Percentiles rank a stretch among this genome's conserved stretches.
Conservation (phyloP, 345 rosid genomes). For the Citrus australasica region DNA sequence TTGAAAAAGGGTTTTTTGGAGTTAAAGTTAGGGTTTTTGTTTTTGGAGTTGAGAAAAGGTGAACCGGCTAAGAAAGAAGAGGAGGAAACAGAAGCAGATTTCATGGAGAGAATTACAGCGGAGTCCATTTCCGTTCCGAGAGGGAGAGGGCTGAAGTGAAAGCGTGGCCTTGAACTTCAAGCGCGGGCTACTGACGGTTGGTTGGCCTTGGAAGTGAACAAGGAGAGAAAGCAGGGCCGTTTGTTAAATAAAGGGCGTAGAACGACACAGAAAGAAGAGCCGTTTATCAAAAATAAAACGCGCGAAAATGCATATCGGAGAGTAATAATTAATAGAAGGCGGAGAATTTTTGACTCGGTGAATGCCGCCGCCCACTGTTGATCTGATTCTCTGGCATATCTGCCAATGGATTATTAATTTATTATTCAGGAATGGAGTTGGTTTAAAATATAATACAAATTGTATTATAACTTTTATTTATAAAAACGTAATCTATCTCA, state of each 20-base stretch:
- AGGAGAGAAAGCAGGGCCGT: constrained; percentile 19
- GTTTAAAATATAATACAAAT: too few species aligned
- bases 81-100: constrained; percentile 19
- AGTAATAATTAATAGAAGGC: too few species aligned
- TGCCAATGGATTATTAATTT: too few species aligned
- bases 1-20: constrained; percentile 25
- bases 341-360: too few species aligned
- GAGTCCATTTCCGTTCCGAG: constrained; percentile 23
- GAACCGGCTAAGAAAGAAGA: constrained; percentile 12
- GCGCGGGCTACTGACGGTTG: constrained; percentile 1
- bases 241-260: constrained; percentile 8
- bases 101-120: constrained; percentile 29
- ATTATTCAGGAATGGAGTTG: too few species aligned
- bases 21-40: constrained; percentile 25
- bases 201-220: not conserved
- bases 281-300: too few species aligned
- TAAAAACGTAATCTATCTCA: too few species aligned
- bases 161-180: constrained; percentile 6
- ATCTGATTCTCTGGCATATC: accelerated
- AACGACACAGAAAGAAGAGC: not conserved
- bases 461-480: too few species aligned
- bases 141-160: not conserved
- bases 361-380: too few species aligned
- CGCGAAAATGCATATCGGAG: not conserved
- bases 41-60: constrained; percentile 20